A percentile compares a stretch with the other conserved stretches of the same genome.
phyloP scores from a whole-genome alignment of 345 rosid species.

The Arabis hirsuta region DNA sequence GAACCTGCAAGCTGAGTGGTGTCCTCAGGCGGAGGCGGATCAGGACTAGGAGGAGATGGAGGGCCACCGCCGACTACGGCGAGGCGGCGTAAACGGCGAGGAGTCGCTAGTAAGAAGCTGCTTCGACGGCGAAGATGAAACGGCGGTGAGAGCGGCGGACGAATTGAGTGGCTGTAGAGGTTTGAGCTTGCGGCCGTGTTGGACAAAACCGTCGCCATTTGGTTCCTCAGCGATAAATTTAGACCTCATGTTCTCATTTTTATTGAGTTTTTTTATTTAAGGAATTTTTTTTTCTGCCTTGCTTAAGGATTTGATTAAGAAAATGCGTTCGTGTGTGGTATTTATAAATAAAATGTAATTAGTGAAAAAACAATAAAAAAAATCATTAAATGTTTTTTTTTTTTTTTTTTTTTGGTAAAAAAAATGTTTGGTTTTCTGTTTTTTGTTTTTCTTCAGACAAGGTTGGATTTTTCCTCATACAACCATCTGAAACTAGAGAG shows the following conservation, averaged over 20 bases:
- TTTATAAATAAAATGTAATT: too few species aligned
- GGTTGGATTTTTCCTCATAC: too few species aligned
- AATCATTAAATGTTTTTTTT: too few species aligned
- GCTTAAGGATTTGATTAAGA: not conserved
- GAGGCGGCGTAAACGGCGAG: slow-evolving; percentile 35
- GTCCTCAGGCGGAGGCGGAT: slow-evolving; percentile 53
- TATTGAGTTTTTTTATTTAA: too few species aligned
- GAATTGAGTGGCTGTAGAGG: slow-evolving; percentile 25
- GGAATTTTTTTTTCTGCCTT: too few species aligned
- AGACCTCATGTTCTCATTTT: slow-evolving; percentile 9
- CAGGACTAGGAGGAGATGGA: slow-evolving; percentile 52
- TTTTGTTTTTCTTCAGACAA: too few species aligned
- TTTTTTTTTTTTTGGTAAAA: too few species aligned
- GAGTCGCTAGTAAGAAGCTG: slow-evolving; percentile 21
- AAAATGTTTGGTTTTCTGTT: too few species aligned
- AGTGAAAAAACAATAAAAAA: too few species aligned
- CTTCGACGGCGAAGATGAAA: slow-evolving; percentile 36
- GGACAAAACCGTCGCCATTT: slow-evolving; percentile 31
- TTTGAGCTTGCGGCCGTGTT: slow-evolving; percentile 10
- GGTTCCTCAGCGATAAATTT: not conserved
- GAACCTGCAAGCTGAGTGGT: slow-evolving; percentile 51
- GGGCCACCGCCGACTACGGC: slow-evolving; percentile 46
- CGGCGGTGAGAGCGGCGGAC: slow-evolving; percentile 14
- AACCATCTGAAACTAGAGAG: too few species aligned
- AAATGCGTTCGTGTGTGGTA: not conserved